Conservation (phyloP, 164 flowering plant genomes). For the Magnolia sinica region DNA sequence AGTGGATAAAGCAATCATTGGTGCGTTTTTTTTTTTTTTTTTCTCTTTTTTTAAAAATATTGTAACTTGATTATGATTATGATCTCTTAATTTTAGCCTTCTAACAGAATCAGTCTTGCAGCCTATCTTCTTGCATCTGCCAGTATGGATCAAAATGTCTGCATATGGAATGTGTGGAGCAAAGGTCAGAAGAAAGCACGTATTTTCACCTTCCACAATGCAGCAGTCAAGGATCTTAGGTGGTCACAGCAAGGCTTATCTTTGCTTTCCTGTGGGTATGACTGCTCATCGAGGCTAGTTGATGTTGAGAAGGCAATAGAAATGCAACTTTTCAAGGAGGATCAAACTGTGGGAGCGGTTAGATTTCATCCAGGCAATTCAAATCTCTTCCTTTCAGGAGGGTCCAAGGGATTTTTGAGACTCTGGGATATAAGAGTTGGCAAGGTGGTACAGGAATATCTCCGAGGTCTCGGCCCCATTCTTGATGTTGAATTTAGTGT, state of each 20-base stretch:
- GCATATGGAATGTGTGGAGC: constrained; percentile 92
- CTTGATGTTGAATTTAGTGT: constrained; percentile 71
- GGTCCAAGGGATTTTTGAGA: constrained; percentile 64
- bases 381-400: constrained; percentile 81
- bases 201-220: constrained; percentile 50
- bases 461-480: constrained; percentile 65
- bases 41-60: too few species aligned
- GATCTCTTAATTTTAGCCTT: constrained; percentile 7
- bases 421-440: constrained; percentile 80
- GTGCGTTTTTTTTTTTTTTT: too few species aligned
- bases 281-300: constrained; percentile 61
- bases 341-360: constrained; percentile 64
- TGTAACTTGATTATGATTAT: background rate
- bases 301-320: constrained; percentile 82
- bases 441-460: constrained; percentile 55
- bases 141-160: constrained; percentile 76
- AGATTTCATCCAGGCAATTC: constrained; percentile 66
- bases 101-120: constrained; percentile 41
- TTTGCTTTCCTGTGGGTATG: constrained; percentile 93
- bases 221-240: constrained; percentile 80
- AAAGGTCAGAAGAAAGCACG: constrained; percentile 53
- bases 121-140: constrained; percentile 98
- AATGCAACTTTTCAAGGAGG: constrained; percentile 58
- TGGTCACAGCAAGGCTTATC: constrained; percentile 74
- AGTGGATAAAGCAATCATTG: background rate